Base-by-base conservation (phyloP, 169 alveolate species). In the Miamiensis avidus region DNA sequence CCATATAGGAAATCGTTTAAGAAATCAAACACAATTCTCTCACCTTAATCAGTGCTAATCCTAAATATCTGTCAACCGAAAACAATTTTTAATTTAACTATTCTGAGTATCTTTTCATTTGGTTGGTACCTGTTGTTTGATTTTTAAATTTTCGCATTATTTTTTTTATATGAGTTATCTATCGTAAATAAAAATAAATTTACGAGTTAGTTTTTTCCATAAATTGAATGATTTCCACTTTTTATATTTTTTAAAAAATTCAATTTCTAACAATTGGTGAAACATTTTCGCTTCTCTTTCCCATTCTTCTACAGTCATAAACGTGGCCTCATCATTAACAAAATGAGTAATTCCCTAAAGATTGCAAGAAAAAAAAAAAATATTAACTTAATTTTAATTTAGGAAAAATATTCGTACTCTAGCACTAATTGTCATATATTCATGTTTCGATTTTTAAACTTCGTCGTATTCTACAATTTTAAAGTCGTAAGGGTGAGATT, bases 221-320 rank as follows among this genome's bases (percentile, higher is more conserved):
- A 95, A 91, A 28, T 97, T 88, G 85, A 95, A 93, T 28, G 95
- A 94, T 83, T 95, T 95, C 98, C 99, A 95, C 73, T 90, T 93
- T 72, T 92, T 89, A 81, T 92, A 93, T 73, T 94, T 84, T 64
- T 82, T 77, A 78, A 96, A 95, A 91, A 96, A 95, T 25, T 88
- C 87, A 32, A 96, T 94, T 26, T 89, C 82, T 74, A 88, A 74
- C 31, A 96, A 79, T 29, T 88, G 76, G 74, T 93, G 83, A 90
- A 88, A 95, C 76, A 95, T 83, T 82, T 92, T 95, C 26, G 91
- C 93, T 78, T 97, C 98, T 75, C 97, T 87, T 90, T 95, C 95
- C 98, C 98, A 97, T 78, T 94, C 97, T 76, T 91, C 93, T 28
- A 96, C 88, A 16, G 96, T 81, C 78, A 89, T 65, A 73, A 92